Conservation (phyloP, 2,329 filamentous ascomycete genomes). For the Stemphylium vesicarium region DNA sequence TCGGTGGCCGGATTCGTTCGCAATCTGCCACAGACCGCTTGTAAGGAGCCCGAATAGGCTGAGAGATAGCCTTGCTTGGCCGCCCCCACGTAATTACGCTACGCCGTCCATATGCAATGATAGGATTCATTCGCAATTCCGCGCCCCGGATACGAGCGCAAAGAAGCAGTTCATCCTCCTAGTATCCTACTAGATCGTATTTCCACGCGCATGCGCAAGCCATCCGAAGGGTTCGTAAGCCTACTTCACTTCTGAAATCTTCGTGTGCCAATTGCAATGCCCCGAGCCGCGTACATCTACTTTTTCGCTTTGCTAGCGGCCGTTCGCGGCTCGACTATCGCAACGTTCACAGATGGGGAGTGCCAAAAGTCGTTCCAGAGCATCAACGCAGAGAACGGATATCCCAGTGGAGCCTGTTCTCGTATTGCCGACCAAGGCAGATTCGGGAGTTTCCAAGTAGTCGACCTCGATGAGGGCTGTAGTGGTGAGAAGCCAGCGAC, state of each 20-base stretch:
- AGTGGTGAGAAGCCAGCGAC: neutral
- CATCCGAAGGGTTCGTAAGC: too few species aligned
- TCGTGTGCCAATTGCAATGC: neutral
- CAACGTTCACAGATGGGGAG: conserved; percentile 2
- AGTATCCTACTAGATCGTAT: too few species aligned
- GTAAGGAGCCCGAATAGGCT: too few species aligned
- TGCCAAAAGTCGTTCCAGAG: conserved; percentile 3
- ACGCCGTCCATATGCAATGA: too few species aligned
- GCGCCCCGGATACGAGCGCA: too few species aligned
- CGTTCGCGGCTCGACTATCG: neutral
- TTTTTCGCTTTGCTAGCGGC: neutral
- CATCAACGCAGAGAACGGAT: conserved; percentile 7
- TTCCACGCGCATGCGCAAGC: too few species aligned
- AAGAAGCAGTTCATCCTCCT: too few species aligned
- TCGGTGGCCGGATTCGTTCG: too few species aligned
- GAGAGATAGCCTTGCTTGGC: too few species aligned
- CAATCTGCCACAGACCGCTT: too few species aligned
- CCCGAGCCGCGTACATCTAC: neutral
- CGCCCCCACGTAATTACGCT: too few species aligned
- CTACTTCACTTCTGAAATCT: neutral
- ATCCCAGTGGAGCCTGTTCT: conserved; percentile 1
- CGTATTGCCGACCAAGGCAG: neutral
- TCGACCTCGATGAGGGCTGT: conserved; percentile 4
- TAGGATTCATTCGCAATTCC: too few species aligned
- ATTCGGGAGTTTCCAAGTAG: conserved; percentile 7